Percentiles rank a stretch among this genome's conserved stretches.
Evolutionary conservation across 169 alveolate species (phyloP).

Genomic region (Eimeria maxima): DNA sequence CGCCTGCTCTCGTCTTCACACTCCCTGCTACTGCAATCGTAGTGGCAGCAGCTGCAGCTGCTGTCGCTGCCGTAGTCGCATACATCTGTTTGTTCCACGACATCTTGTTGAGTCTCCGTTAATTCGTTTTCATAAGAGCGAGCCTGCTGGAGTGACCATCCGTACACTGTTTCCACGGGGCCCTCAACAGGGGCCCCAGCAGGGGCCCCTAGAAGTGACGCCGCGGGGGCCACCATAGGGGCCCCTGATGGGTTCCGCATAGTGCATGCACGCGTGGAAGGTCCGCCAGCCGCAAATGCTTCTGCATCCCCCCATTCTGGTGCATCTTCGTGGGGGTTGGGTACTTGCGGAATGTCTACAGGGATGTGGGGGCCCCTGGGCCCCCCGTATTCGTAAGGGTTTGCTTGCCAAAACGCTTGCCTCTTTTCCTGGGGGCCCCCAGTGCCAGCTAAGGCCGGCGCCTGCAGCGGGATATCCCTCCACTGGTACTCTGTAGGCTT

Average conservation of each 20-base stretch:
- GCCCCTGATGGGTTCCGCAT: too few species aligned
- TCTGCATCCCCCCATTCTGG: not conserved
- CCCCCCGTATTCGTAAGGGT: not conserved
- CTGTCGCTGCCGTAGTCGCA: conserved; percentile 28
- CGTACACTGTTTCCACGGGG: not conserved
- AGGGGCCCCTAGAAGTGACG: not conserved
- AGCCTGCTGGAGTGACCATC: not conserved
- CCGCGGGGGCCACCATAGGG: too few species aligned
- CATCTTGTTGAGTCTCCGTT: not conserved
- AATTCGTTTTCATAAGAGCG: not conserved
- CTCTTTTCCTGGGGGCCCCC: not conserved
- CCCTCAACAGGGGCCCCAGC: not conserved
- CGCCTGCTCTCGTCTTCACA: conserved; percentile 7
- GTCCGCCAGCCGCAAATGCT: not conserved
- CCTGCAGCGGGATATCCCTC: not conserved
- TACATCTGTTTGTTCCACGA: not conserved
- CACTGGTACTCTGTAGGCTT: too few species aligned
- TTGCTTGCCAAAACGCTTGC: too few species aligned
- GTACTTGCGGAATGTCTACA: not conserved
- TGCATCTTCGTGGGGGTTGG: not conserved
- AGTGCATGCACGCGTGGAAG: too few species aligned
- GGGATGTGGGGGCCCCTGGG: conserved; percentile 46
- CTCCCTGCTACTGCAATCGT: conserved; percentile 38
- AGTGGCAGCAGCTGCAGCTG: conserved; percentile 65
- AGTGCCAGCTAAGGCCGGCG: not conserved